These are phyloP conservation scores for Fusarium multiceps DNA, from an alignment of 2,329 filamentous ascomycete species.

Conservation along the genomic window DNA sequence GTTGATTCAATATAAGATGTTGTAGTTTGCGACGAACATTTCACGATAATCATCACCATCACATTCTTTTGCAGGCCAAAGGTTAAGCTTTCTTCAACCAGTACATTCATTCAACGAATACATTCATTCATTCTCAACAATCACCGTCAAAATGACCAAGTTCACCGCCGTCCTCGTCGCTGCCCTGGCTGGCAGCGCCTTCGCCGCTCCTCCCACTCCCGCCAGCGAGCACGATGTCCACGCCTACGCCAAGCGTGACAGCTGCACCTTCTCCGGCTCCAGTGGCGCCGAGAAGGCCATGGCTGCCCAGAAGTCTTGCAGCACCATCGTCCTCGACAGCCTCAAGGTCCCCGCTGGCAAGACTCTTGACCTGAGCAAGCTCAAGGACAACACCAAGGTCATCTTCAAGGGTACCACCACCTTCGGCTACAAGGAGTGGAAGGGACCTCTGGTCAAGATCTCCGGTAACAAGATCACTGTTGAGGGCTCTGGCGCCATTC, in stretches of 20 bases:
- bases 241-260: conserved; percentile 29
- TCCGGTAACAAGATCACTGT: conserved; percentile 38
- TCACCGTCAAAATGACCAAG: conserved; percentile 27
- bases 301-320: conserved; percentile 27
- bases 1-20: conserved; percentile 18
- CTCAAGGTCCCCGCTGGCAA: conserved; percentile 34
- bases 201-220: conserved; percentile 29
- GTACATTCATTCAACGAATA: conserved; percentile 9
- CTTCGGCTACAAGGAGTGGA: conserved; percentile 44
- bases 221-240: conserved; percentile 12
- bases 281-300: conserved; percentile 31
- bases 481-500: conserved; percentile 38
- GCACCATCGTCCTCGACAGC: conserved; percentile 33
- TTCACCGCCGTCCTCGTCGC: conserved; percentile 16
- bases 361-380: conserved; percentile 39
- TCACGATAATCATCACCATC: not conserved
- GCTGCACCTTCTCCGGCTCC: conserved; percentile 39
- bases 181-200: conserved; percentile 37
- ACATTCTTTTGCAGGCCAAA: conserved; percentile 38
- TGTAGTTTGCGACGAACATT: not conserved
- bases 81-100: conserved; percentile 2
- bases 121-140: not conserved
- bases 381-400: conserved; percentile 38
- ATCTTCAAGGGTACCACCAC: conserved; percentile 41
- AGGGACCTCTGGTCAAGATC: conserved; percentile 37